A percentile compares a stretch with the other conserved stretches of the same genome.
These are phyloP conservation scores for Penicillium thymicola DNA, from an alignment of 2,329 filamentous ascomycete species.

Conservation along the genomic window DNA sequence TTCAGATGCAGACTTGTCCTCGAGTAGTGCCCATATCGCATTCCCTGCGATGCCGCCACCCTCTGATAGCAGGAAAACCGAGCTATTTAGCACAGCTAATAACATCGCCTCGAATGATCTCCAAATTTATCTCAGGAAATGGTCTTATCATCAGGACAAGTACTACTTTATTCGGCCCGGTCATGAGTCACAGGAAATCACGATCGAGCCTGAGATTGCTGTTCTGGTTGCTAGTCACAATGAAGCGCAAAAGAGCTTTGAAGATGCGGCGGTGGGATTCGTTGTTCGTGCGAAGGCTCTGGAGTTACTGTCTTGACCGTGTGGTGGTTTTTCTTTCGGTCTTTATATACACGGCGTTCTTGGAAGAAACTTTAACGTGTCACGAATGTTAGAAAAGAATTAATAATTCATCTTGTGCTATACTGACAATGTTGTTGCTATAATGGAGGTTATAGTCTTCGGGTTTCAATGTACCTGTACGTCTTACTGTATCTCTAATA, in stretches of 20 bases:
- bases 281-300: not conserved
- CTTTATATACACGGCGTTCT: not conserved
- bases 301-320: not conserved
- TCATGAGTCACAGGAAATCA: slow-evolving; percentile 45
- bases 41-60: not conserved
- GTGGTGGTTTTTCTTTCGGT: not conserved
- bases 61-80: slow-evolving; percentile 20
- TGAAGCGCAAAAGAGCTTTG: slow-evolving; percentile 18
- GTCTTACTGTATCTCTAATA: not conserved
- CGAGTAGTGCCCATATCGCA: slow-evolving; percentile 7
- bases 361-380: not conserved
- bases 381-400: not conserved
- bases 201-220: slow-evolving; percentile 32
- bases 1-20: not conserved
- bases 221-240: slow-evolving; percentile 19
- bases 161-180: slow-evolving; percentile 48
- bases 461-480: not conserved
- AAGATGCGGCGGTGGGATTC: slow-evolving; percentile 14
- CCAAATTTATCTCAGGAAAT: slow-evolving; percentile 45
- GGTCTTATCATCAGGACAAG: slow-evolving; percentile 44
- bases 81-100: slow-evolving; percentile 21
- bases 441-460: not conserved
- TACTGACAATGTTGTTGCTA: not conserved
- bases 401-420: not conserved
- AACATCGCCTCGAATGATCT: slow-evolving; percentile 43